A percentile compares a stretch with the other conserved stretches of the same genome.
Evolutionary conservation across 257 asterid species (phyloP).

Genomic region (Solanum dulcamara): DNA sequence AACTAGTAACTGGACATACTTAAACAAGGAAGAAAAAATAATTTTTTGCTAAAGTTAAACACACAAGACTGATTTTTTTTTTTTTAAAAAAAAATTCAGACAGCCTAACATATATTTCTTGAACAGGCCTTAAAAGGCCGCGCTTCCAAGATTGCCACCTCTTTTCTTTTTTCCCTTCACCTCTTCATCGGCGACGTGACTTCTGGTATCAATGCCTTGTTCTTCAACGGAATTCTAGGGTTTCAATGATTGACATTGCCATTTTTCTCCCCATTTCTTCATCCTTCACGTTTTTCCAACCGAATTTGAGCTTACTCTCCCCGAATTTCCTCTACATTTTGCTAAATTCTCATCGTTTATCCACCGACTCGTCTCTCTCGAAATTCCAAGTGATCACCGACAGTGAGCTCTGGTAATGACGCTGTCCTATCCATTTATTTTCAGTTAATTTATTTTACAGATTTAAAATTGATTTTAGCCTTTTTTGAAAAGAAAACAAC

Average conservation of each 20-base stretch:
- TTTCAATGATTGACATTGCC: not conserved
- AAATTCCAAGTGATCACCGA: not conserved
- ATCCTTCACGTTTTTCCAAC: not conserved
- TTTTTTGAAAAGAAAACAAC: not conserved
- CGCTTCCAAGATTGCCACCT: not conserved
- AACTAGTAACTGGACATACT: too few relatives aligned
- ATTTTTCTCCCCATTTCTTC: not conserved
- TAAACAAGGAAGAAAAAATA: too few relatives aligned
- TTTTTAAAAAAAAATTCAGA: too few relatives aligned
- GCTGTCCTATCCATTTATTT: not conserved
- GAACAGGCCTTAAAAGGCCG: not conserved
- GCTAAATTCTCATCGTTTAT: not conserved
- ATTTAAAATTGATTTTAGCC: not conserved
- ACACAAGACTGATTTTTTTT: too few relatives aligned
- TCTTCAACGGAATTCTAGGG: conserved; percentile 3
- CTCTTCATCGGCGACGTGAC: not conserved
- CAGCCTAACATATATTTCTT: too few relatives aligned
- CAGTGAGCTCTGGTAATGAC: not conserved
- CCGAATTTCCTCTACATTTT: not conserved
- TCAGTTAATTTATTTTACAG: not conserved
- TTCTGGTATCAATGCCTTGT: not conserved
- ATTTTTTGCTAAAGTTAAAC: too few relatives aligned
- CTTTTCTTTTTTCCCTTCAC: not conserved
- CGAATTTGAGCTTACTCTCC: not conserved
- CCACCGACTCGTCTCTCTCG: not conserved